Evolutionary conservation across 1,139 yeast genomes (phyloP), one percentile per base, ranked within the genome.

Genomic region (Suhomyces anneliseae): DNA sequence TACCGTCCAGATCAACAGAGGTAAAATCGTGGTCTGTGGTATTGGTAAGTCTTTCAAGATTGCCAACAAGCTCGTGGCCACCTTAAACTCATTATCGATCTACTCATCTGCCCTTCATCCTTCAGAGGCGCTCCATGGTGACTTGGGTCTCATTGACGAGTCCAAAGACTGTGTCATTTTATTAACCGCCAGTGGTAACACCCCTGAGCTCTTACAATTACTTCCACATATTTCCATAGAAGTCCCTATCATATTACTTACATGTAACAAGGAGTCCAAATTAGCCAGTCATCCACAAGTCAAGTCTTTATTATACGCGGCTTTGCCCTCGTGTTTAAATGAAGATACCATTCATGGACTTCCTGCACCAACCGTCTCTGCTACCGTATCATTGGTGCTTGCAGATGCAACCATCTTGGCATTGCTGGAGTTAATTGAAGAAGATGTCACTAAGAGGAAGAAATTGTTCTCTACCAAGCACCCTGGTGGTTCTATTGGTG

Each of bases 401-500:
- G 88, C 95, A 6, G 97, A 90, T 61, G 88, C 95, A 0, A 79
- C 87, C 19, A 79, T 87, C 33, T 76, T 90, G 45, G 86, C 95
- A 0, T 67, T 90, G 31, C 79, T 85, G 42, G 95, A 89, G 59
- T 64, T 84, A 62, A 75, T 85, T 43, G 84, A 83, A 49, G 70
- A 69, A 7, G 90, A 87, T 58, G 67, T 73, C 36, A 63, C 69
- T 36, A 71, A 75, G 50, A 71, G 96, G 43, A 77, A 76, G 52
- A 70, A 65, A 48, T 64, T 76, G 42, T 90, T 90, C 64, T 83
- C 87, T 8, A 76, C 76, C 51, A 79, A 85, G 60, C 97, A 90
- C 60, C 97, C 97, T 1, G 96, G 96, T 33, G 97, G 97, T 27
- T 87, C 95, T 2, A 89, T 90, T 57, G 96, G 96, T 14, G 76